Evolutionary conservation across 176 grass and related monocot species (phyloP).

Genomic region (Avena insularis): DNA sequence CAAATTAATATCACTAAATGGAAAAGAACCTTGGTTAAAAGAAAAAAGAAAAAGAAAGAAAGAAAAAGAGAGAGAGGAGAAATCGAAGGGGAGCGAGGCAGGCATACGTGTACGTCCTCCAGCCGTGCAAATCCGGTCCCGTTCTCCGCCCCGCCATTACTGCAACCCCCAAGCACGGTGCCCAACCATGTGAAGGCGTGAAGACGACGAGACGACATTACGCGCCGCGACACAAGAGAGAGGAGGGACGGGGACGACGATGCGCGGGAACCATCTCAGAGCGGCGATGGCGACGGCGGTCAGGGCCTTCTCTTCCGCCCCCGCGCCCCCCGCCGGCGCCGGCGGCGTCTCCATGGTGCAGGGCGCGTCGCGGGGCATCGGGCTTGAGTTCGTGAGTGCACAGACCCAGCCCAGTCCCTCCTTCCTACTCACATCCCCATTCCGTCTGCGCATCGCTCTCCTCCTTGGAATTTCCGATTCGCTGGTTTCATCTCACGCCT

Average conservation of each 20-base stretch:
- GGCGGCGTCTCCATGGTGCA: slow-evolving; percentile 88
- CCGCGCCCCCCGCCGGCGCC: not conserved
- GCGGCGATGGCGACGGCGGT: slow-evolving; percentile 42
- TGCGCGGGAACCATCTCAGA: slow-evolving; percentile 6
- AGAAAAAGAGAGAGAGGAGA: not conserved
- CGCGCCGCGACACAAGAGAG: not conserved
- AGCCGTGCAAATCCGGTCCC: slow-evolving; percentile 32
- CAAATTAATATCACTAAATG: too few relatives aligned
- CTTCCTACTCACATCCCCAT: not conserved
- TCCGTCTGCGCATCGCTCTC: too few relatives aligned
- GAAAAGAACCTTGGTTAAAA: too few relatives aligned
- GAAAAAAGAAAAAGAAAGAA: not conserved
- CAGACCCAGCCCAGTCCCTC: not conserved
- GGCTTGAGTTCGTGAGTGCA: slow-evolving; percentile 83
- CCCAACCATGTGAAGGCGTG: not conserved
- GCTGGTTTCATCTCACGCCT: not conserved
- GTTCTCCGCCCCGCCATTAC: slow-evolving; percentile 25
- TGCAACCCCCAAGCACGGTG: not conserved
- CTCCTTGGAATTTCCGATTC: not conserved
- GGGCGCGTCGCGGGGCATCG: slow-evolving; percentile 85
- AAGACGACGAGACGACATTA: not conserved
- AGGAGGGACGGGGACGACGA: not conserved
- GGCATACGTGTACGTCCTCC: slow-evolving; percentile 32
- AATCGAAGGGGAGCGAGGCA: not conserved
- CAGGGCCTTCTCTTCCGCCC: slow-evolving; percentile 53